Base-by-base conservation (phyloP, 257 asterid genomes). In the Solanum tarapatanum region DNA sequence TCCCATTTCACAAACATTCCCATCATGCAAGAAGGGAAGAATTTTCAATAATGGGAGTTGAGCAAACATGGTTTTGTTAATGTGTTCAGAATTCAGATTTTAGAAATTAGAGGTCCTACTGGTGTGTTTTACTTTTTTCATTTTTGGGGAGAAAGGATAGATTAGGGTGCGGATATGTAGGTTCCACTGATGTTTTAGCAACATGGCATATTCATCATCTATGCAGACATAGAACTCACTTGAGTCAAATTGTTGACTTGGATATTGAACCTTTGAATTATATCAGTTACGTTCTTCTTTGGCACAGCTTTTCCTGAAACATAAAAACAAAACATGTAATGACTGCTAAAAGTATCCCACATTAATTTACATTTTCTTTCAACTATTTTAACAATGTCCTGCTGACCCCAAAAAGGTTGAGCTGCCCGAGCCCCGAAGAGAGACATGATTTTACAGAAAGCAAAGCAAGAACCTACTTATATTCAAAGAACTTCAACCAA, bases 201-300 rank as follows among this genome's bases (percentile, higher is more conserved):
- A 77, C 21, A 33, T 74, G 35, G 45, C 11, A 58, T 36, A 55
- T 64, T 55, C 5, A 28, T 51, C 28, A 10, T 66, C 73, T 28
- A 14, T 37, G 70, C 77, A 30, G 80, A 75, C 75, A 75, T 85
- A 64, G 75, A 83, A 91, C 98, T 93, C 92, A 96, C 99, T 91
- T 96, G 99, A 86, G 99, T 97, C 93, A 97, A 92, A 90, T 97
- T 97, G 90, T 93, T 92, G 89, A 97, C 95, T 93, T 97, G 99
- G 92, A 97, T 97, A 90, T 97, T 97, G 94, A 95, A 97, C 82
- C 90, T 92, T 91, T 92, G 93, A 76, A 91, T 93, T 68, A 92
- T 91, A 87, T 94, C 97, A 79, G 36, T 87, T 74, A 97, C 87
- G 66, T 94, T 95, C 91, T 92, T 95, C 88, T 94, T 95, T 7